Conservation (phyloP, 148 eudicot genomes). For the Amaranthus hypochondriacus region DNA sequence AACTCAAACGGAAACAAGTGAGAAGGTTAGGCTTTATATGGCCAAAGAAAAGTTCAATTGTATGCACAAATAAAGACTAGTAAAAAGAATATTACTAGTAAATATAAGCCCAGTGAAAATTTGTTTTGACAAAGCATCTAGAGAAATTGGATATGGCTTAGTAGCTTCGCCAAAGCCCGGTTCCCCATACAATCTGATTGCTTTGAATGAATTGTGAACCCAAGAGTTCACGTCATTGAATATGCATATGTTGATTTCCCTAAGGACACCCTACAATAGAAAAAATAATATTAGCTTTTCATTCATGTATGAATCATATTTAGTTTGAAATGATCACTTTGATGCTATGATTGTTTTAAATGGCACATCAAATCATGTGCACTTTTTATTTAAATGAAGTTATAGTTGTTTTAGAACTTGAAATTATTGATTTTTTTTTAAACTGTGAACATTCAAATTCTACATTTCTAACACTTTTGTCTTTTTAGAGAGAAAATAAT, state of each 20-base stretch:
- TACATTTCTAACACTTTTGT: background rate
- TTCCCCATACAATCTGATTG: slow-evolving; percentile 41
- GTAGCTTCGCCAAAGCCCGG: slow-evolving; percentile 40
- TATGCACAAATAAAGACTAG: background rate
- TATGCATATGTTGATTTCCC: slow-evolving; percentile 45
- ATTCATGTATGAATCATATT: background rate
- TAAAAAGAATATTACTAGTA: slow-evolving; percentile 54
- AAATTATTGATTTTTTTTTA: background rate
- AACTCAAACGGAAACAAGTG: background rate
- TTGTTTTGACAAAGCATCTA: slow-evolving; percentile 44
- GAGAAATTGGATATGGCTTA: slow-evolving; percentile 46
- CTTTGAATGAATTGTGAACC: slow-evolving; percentile 54
- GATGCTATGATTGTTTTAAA: too few relatives aligned
- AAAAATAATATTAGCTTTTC: background rate
- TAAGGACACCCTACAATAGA: slow-evolving; percentile 60
- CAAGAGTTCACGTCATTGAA: slow-evolving; percentile 57
- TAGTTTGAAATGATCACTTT: background rate
- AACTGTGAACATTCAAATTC: background rate
- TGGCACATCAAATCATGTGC: too few relatives aligned
- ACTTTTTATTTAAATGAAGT: too few relatives aligned
- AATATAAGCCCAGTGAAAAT: slow-evolving; percentile 62
- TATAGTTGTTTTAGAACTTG: background rate
- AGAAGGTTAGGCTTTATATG: background rate
- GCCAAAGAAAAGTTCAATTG: background rate
- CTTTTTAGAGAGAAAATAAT: background rate